Evolutionary conservation across 441 rosid species (phyloP).

Genomic region (Erodium chrysanthum): DNA sequence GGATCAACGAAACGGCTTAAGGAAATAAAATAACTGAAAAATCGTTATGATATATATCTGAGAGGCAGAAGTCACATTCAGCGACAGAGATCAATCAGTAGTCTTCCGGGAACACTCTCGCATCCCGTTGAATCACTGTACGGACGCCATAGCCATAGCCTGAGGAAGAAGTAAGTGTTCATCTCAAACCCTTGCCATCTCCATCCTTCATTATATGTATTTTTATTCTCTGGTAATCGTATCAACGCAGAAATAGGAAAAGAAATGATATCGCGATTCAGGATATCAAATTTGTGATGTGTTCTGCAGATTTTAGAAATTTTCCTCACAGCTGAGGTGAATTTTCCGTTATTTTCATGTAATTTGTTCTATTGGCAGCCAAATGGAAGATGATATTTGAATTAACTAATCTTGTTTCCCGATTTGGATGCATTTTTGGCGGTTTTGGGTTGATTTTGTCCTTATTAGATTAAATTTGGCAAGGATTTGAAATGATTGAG

Average conservation of each 20-base stretch:
- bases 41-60: neutral
- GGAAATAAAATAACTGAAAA: neutral
- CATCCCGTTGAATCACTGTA: conserved; percentile 7
- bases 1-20: neutral
- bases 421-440: neutral
- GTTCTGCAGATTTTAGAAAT: neutral
- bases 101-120: neutral
- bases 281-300: neutral
- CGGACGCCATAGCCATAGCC: conserved; percentile 5
- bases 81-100: conserved; percentile 3
- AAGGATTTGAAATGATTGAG: neutral
- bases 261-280: neutral
- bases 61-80: too few relatives aligned
- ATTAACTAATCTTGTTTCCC: neutral
- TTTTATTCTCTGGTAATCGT: neutral
- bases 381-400: neutral
- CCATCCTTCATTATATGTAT: neutral
- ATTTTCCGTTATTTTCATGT: neutral
- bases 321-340: too few relatives aligned
- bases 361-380: neutral
- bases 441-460: conserved; percentile 2
- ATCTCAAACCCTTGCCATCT: neutral
- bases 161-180: neutral
- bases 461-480: neutral
- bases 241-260: neutral